Conservation (phyloP, 129 eudicot species). For the Silybum marianum region DNA sequence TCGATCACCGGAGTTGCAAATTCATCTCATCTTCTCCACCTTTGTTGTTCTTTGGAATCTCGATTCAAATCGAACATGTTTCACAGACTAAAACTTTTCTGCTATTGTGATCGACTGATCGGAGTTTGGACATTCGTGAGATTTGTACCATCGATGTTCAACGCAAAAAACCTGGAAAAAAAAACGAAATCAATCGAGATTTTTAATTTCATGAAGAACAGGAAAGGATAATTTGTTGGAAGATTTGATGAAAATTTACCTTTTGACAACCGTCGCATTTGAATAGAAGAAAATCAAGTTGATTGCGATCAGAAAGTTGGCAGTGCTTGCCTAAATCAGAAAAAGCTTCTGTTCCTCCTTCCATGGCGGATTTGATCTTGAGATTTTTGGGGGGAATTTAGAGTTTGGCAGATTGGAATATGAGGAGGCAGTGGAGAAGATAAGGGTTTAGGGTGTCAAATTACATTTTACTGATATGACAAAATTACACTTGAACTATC, state of each 20-base stretch:
- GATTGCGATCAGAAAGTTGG: conserved; percentile 66
- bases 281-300: conserved; percentile 92
- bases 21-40: conserved; percentile 54
- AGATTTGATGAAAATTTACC: conserved; percentile 36
- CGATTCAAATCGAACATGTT: conserved; percentile 71
- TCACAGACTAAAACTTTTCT: conserved; percentile 82
- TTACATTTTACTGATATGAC: too few relatives aligned
- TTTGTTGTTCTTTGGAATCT: conserved; percentile 54
- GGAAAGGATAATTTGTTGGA: background rate
- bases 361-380: conserved; percentile 36
- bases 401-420: too few relatives aligned
- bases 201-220: background rate
- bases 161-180: conserved; percentile 71
- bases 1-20: too few relatives aligned
- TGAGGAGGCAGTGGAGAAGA: too few relatives aligned
- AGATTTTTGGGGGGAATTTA: conserved; percentile 21
- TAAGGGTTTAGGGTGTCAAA: too few relatives aligned
- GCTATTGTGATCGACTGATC: conserved; percentile 70
- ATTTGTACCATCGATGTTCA: conserved; percentile 73
- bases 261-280: conserved; percentile 69
- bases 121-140: conserved; percentile 75
- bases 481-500: too few relatives aligned
- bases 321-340: conserved; percentile 86
- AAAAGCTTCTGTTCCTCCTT: conserved; percentile 91
- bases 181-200: background rate